phyloP scores from a whole-genome alignment of 2,329 filamentous ascomycete genomes.

The Colletotrichum euphorbiae region DNA sequence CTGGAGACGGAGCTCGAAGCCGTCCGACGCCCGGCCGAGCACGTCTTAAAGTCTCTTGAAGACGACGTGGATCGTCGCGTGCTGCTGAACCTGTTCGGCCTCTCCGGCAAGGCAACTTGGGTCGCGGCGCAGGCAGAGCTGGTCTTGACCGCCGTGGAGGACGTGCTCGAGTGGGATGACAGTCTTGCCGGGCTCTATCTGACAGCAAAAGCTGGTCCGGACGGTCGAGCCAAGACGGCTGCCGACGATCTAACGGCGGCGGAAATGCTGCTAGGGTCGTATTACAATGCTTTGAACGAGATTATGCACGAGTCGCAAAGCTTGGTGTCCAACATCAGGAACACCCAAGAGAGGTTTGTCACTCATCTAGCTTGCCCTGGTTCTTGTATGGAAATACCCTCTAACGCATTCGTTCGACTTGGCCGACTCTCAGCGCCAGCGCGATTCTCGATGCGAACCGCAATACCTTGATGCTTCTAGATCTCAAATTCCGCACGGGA shows the following conservation, averaged over 20 bases:
- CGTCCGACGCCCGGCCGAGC: constrained; percentile 90
- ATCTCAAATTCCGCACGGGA: constrained; percentile 94
- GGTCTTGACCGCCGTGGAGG: constrained; percentile 93
- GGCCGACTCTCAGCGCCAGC: constrained; percentile 73
- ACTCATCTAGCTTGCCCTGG: not conserved
- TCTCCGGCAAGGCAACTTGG: constrained; percentile 93
- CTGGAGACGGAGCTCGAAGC: constrained; percentile 94
- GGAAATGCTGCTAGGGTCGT: constrained; percentile 95
- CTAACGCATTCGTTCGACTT: constrained; percentile 28
- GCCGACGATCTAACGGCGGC: constrained; percentile 90
- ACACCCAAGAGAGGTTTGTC: constrained; percentile 95
- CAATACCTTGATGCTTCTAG: constrained; percentile 97
- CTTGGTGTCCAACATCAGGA: constrained; percentile 91
- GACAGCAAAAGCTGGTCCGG: constrained; percentile 83
- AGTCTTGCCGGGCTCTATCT: constrained; percentile 95
- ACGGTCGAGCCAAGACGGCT: constrained; percentile 70
- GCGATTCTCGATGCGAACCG: constrained; percentile 98
- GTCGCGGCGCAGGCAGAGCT: constrained; percentile 97
- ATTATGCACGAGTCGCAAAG: constrained; percentile 97
- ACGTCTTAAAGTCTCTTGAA: constrained; percentile 88
- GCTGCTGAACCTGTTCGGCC: constrained; percentile 86
- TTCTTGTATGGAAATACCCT: not conserved
- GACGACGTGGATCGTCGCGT: constrained; percentile 97
- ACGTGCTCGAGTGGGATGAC: constrained; percentile 94
- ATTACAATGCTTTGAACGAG: constrained; percentile 97